phyloP scores from a whole-genome alignment of 257 asterid species.

The Paraleonurus japonicus region DNA sequence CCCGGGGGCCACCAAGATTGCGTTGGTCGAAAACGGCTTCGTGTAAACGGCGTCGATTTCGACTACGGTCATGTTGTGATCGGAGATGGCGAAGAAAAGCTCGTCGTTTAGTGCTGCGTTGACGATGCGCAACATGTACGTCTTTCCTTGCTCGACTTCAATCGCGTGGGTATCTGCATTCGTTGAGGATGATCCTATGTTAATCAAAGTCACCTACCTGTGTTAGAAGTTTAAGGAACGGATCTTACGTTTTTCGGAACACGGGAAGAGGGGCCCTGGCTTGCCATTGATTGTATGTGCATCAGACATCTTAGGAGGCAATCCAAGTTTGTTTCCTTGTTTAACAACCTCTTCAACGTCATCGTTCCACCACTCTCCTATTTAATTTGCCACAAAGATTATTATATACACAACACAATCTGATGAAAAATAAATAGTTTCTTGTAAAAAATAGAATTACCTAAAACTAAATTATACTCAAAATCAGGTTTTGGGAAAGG shows the following conservation, averaged over 20 bases:
- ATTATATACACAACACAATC: no score
- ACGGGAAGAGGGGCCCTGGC: conserved; percentile 48
- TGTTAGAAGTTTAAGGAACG: not conserved
- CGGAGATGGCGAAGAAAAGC: conserved; percentile 57
- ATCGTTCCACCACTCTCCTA: conserved; percentile 44
- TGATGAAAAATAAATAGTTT: not conserved
- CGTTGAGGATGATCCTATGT: not conserved
- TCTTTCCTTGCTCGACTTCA: conserved; percentile 39
- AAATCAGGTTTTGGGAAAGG: conserved; percentile 62
- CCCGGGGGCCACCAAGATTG: conserved; percentile 43
- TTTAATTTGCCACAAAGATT: not conserved
- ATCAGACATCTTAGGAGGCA: conserved; percentile 44
- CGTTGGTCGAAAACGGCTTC: conserved; percentile 49
- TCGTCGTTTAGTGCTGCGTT: conserved; percentile 52
- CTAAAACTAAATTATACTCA: conserved; percentile 32
- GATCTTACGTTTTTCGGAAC: conserved; percentile 32
- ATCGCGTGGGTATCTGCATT: conserved; percentile 47
- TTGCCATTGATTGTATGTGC: conserved; percentile 45
- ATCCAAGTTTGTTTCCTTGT: conserved; percentile 36
- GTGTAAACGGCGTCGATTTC: conserved; percentile 43
- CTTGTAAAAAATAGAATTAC: conserved; percentile 5
- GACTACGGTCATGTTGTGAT: conserved; percentile 55
- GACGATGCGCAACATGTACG: conserved; percentile 34
- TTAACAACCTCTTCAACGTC: conserved; percentile 41
- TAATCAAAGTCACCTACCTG: no score